Evolutionary conservation across 2,329 filamentous ascomycete species (phyloP), one percentile per base, ranked within the genome.

Genomic region (Pseudogymnoascus sp.): DNA sequence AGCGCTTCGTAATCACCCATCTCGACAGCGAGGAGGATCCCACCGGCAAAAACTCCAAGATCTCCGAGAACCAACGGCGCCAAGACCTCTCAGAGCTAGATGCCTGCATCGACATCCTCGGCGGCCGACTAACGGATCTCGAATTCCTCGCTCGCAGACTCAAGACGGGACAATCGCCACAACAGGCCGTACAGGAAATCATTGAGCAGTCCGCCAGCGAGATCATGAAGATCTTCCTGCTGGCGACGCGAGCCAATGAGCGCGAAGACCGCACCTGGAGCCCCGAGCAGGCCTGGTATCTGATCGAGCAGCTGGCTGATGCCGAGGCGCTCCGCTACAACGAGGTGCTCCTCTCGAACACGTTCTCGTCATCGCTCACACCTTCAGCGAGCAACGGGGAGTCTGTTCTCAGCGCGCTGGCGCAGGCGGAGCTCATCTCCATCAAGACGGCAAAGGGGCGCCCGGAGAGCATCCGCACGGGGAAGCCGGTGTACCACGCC

Each of bases 71-170:
- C 2, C 67, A 70, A 57, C 68, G 69, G 33, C 57, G 55, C 41
- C 63, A 71, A 9, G 80, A 91, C 63, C 76, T 94, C 5, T 71
- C 73, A 0, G 89, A 92, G 63, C 80, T 99, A 1, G 91, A 96
- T 67, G 80, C 80, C 26, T 92, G 89, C 66, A 95, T 97, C 64
- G 81, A 85, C 26, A 81, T 85, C 0, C 80, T 99, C 1, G 94
- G 94, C 19, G 94, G 94, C 1, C 89, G 94, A 3, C 80, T 99
- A n/a, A 96, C 91, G 0, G 94, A 99, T 69, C 84, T 99, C 18
- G 92, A 97, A 70, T 95, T 94, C 69, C 83, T 99, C 41, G 88
- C 92, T n/a, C 84, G 92, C 34, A 82, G 94, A 15, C 88, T 99
- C 67, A 90, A 90, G 73, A 84, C 88, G 0, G 92, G 94, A 13